phyloP scores from a whole-genome alignment of 441 rosid species.

The Eugenia klotzschiana region DNA sequence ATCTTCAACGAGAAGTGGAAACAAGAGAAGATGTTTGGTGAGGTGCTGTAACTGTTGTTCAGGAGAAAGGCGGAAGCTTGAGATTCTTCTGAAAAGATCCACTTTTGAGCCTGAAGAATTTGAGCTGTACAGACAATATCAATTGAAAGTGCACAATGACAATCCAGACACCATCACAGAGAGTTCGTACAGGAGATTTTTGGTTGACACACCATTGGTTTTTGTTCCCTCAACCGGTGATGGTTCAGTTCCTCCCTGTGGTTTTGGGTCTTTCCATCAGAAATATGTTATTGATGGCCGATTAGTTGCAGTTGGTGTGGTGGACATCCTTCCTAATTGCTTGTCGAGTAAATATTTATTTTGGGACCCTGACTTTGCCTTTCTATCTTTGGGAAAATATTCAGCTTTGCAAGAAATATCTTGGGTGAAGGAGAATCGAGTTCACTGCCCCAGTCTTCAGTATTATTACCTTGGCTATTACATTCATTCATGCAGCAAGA shows the following conservation, averaged over 20 bases:
- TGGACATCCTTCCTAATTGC: slow-evolving; percentile 85
- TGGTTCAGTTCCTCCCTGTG: slow-evolving; percentile 54
- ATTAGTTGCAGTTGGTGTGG: slow-evolving; percentile 82
- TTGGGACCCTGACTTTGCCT: slow-evolving; percentile 93
- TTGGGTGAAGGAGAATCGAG: slow-evolving; percentile 69
- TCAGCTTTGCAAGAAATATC: slow-evolving; percentile 79
- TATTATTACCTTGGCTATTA: slow-evolving; percentile 93
- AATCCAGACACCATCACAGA: slow-evolving; percentile 42
- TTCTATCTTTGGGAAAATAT: slow-evolving; percentile 75
- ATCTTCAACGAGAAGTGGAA: slow-evolving; percentile 20
- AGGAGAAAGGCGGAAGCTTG: slow-evolving; percentile 41
- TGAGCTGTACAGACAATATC: slow-evolving; percentile 61
- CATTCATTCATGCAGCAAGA: slow-evolving; percentile 85
- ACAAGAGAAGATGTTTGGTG: slow-evolving; percentile 21
- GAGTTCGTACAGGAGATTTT: slow-evolving; percentile 50
- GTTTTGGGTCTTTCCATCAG: slow-evolving; percentile 96
- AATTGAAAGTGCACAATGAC: slow-evolving; percentile 71
- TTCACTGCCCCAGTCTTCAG: slow-evolving; percentile 57
- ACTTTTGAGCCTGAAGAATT: slow-evolving; percentile 78
- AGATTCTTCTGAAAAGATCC: slow-evolving; percentile 65
- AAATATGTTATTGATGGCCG: slow-evolving; percentile 65
- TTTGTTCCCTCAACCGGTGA: slow-evolving; percentile 54
- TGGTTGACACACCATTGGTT: slow-evolving; percentile 76
- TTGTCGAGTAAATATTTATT: slow-evolving; percentile 86
- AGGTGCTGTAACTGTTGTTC: slow-evolving; percentile 18